These are phyloP conservation scores for Poa pratensis DNA, from an alignment of 176 grass and related monocot species.

Conservation along the genomic window DNA sequence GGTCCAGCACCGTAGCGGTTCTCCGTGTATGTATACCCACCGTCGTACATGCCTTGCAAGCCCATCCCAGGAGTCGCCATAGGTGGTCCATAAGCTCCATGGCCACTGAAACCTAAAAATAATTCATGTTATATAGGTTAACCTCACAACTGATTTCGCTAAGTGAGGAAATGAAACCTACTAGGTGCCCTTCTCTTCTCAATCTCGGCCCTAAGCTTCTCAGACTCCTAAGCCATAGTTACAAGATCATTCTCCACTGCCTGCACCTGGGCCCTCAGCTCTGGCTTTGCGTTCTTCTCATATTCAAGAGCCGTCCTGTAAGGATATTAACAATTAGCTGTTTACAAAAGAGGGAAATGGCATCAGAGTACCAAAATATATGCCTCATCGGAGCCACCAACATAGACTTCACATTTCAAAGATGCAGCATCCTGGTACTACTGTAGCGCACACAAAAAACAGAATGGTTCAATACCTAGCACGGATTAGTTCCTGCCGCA, in stretches of 20 bases:
- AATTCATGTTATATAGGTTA: slow-evolving; percentile 31
- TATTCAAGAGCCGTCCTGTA: slow-evolving; percentile 50
- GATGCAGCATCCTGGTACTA: background rate
- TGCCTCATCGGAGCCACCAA: background rate
- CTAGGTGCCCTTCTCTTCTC: slow-evolving; percentile 57
- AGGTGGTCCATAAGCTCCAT: slow-evolving; percentile 50
- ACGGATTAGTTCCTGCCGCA: slow-evolving; percentile 50
- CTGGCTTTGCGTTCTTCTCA: slow-evolving; percentile 56
- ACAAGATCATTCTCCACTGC: slow-evolving; percentile 76
- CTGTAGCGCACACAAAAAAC: background rate
- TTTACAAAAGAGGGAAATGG: background rate
- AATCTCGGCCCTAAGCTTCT: slow-evolving; percentile 68
- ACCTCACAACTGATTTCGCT: background rate
- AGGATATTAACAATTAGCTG: slow-evolving; percentile 26
- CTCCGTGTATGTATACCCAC: slow-evolving; percentile 38
- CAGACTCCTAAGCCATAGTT: slow-evolving; percentile 60
- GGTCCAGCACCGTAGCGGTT: slow-evolving; percentile 50
- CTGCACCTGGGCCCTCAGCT: slow-evolving; percentile 49
- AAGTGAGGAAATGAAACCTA: slow-evolving; percentile 34
- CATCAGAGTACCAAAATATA: background rate
- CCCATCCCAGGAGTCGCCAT: slow-evolving; percentile 43
- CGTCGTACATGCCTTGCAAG: slow-evolving; percentile 48
- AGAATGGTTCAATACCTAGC: slow-evolving; percentile 50
- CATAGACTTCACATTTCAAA: background rate
- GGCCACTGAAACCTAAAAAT: slow-evolving; percentile 50